Conservation (phyloP, 345 rosid genomes). For the Eucalyptus sideroxylon region DNA sequence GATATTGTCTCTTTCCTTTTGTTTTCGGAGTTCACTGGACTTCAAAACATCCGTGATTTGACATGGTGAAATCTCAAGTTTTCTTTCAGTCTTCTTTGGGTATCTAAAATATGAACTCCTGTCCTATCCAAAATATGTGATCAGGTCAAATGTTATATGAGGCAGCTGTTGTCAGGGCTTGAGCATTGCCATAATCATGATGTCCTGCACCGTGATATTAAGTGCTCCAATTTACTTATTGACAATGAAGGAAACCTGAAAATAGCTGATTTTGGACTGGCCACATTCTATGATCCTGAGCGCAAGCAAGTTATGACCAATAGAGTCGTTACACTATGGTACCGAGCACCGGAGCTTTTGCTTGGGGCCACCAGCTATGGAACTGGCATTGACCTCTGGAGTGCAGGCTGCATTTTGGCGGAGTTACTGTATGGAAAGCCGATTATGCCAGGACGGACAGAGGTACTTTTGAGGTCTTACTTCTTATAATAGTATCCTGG, state of each 20-base stretch:
- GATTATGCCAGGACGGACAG: constrained; percentile 85
- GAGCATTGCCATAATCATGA: constrained; percentile 82
- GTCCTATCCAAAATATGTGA: neutral
- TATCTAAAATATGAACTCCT: neutral
- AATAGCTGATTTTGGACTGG: constrained; percentile 91
- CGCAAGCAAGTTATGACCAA: constrained; percentile 69
- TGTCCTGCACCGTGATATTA: constrained; percentile 83
- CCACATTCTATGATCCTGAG: constrained; percentile 57
- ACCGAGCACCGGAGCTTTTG: constrained; percentile 91
- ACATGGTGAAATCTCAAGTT: neutral
- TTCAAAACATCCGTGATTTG: neutral
- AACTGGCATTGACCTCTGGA: constrained; percentile 85
- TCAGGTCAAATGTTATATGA: constrained; percentile 81
- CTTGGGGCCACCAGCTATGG: constrained; percentile 76
- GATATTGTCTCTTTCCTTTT: neutral
- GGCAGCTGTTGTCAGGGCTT: constrained; percentile 73
- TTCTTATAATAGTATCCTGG: neutral
- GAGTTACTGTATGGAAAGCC: constrained; percentile 87
- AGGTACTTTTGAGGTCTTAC: constrained; percentile 21
- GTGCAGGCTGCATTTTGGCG: constrained; percentile 91
- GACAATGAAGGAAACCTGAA: constrained; percentile 69
- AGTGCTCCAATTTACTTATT: constrained; percentile 81
- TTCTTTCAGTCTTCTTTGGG: neutral
- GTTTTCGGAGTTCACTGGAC: neutral
- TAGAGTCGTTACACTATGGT: constrained; percentile 95